Evolutionary conservation across 108 stramenopile species (phyloP).

Genomic region (Tribonema minus): DNA sequence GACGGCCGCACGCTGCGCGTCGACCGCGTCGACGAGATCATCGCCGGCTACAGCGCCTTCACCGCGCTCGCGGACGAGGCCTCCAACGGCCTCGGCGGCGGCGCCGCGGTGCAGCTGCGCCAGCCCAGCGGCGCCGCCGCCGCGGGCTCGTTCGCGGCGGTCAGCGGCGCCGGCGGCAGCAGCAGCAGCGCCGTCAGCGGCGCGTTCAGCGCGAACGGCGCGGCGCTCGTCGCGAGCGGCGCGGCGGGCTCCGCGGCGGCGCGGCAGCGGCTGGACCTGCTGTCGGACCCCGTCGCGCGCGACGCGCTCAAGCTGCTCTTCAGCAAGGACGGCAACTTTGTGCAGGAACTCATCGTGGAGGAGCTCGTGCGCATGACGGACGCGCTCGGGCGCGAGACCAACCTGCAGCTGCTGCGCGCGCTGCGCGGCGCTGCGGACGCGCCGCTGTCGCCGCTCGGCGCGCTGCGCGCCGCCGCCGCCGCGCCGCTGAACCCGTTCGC

Average conservation of each 20-base stretch:
- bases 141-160: too few species aligned
- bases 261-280: background rate
- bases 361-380: conserved; percentile 49
- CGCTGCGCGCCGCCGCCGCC: conserved; percentile 10
- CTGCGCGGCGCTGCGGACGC: conserved; percentile 24
- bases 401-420: conserved; percentile 20
- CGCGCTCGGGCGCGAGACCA: conserved; percentile 35
- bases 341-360: conserved; percentile 48
- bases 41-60: conserved; percentile 31
- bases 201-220: too few species aligned
- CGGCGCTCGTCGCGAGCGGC: too few species aligned
- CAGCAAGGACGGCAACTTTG: conserved; percentile 44
- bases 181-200: too few species aligned
- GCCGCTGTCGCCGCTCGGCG: conserved; percentile 16
- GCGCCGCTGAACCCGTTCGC: conserved; percentile 33
- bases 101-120: too few species aligned
- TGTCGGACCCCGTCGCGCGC: conserved; percentile 21
- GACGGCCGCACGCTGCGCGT: conserved; percentile 57
- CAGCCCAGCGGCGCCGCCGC: too few species aligned
- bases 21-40: conserved; percentile 27
- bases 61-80: conserved; percentile 25
- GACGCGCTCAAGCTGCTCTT: conserved; percentile 44
- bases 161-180: too few species aligned
- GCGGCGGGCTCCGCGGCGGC: background rate
- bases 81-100: conserved; percentile 1